Conservation (phyloP, 371 early-diverging fungal genomes). For the Actinomortierella ambigua region DNA sequence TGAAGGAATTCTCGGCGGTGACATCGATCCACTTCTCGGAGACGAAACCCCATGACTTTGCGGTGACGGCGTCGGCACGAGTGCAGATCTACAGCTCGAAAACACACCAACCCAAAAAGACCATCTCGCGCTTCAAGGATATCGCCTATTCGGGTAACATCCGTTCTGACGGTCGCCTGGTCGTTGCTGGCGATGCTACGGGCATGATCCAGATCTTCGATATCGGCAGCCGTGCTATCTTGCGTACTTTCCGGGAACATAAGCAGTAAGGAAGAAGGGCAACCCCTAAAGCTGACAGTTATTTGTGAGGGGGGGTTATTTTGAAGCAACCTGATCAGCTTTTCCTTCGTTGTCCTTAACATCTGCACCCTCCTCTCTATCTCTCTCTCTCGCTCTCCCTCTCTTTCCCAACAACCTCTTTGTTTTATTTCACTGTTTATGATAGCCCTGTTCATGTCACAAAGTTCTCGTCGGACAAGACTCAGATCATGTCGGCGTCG, state of each 20-base stretch:
- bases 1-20: conserved; percentile 89
- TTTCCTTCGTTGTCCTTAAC: not conserved
- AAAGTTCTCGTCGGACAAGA: conserved; percentile 78
- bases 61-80: conserved; percentile 87
- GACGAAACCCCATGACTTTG: conserved; percentile 85
- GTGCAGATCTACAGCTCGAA: conserved; percentile 90
- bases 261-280: conserved; percentile 58
- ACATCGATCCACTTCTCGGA: conserved; percentile 86
- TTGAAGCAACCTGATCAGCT: not conserved
- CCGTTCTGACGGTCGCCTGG: conserved; percentile 86
- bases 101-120: conserved; percentile 82
- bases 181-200: conserved; percentile 92
- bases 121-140: conserved; percentile 91
- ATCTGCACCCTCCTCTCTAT: too few relatives aligned
- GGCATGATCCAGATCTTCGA: conserved; percentile 88
- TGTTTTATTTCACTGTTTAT: too few relatives aligned
- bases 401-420: too few relatives aligned
- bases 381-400: too few relatives aligned
- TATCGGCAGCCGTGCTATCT: conserved; percentile 78
- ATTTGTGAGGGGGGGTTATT: too few relatives aligned
- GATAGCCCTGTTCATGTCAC: conserved; percentile 86
- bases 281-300: not conserved
- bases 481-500: conserved; percentile 83
- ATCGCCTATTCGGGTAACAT: conserved; percentile 81
- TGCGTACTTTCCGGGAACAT: conserved; percentile 88